Base-by-base conservation (phyloP, 2,329 filamentous ascomycete species). In the Xylaria sp. region DNA sequence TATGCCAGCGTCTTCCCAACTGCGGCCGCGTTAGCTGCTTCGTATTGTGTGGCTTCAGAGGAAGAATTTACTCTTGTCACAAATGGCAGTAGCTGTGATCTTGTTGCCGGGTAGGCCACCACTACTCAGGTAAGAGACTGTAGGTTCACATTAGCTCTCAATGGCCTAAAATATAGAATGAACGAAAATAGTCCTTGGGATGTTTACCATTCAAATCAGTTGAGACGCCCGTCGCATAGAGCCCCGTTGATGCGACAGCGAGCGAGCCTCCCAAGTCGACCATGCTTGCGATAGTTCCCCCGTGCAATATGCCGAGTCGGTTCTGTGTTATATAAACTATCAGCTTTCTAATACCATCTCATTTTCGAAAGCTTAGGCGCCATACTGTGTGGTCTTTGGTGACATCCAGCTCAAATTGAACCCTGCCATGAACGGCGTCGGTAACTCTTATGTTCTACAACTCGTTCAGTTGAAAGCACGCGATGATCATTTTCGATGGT, bases 241-340 rank as follows among this genome's bases (percentile, higher is more conserved):
- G 80, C 0, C 89, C 89, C 70, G 85, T 88, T 1, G 89, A 90
- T 0, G 89, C 89, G 2, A 91, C 88, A 10, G 89, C 89, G 2
- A 91, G 82, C 0, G 89, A 91, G 15, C 89, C 89, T 11, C 88
- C 88, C 0, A 91, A 81, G 69, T 91, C 89, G 33, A 91, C 90
- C 81, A 94, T 90, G 77, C 89, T 92, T 3, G 92, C 92, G 33
- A 95, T 89, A 0, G 92, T 93, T 4, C 92, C 92, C 20, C 92
- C 92, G 74, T 95, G 92, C 33, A 94, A 85, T 42, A 91, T 94
- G 62, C 89, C 87, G 0, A 95, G 83, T 1, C 92, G 89, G 76
- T 95, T 95, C 91, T 94, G 26, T 46, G 9, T 46, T 28, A 13
- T 7, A 57, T 66, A 58, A 59, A 46, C 56, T 1, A 15, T 59